Evolutionary conservation across 108 stramenopile genomes (phyloP), one percentile per base, ranked within the genome.

Genomic region (Nitzschia inconspicua): DNA sequence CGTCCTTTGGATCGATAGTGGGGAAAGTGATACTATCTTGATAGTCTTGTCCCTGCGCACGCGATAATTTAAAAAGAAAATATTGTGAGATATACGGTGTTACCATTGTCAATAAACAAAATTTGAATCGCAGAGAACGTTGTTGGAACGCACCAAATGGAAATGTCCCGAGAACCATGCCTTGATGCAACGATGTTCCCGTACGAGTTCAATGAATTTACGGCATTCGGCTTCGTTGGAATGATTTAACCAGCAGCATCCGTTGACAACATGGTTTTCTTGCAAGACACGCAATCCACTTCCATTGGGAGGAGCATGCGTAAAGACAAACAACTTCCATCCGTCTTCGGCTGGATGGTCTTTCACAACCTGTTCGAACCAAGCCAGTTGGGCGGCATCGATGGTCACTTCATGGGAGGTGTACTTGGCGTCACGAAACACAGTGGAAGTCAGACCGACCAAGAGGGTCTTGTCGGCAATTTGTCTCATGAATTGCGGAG

Each of bases 101-200:
- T n/a, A n/a, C n/a, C n/a, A n/a, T n/a, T n/a, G n/a, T n/a, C n/a
- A n/a, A n/a, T n/a, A n/a, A n/a, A n/a, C n/a, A n/a, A n/a, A n/a
- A n/a, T n/a, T n/a, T n/a, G n/a, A n/a, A n/a, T n/a, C n/a, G n/a
- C n/a, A n/a, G n/a, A n/a, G n/a, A n/a, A 88, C n/a, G n/a, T n/a
- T n/a, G n/a, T n/a, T n/a, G n/a, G n/a, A n/a, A n/a, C n/a, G n/a
- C 23, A 84, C 75, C 53, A 97, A 80, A 69, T 97, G 97, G 73
- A 96, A 97, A 67, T 97, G 97, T 19, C 97, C 97, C 9, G 80
- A 80, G 41, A 91, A 92, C 97, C 97, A 97, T 19, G 75, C 86
- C 77, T 95, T 96, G 68, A 97, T 87, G 46, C 61, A 69, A 14
- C 69, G 83, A 60, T 95, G 58, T 44, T 86, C 84, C 44, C 82